Percentiles rank a stretch among this genome's conserved stretches.
Conservation (phyloP, 371 early-diverging fungal species). For the Phascolomyces articulosus region DNA sequence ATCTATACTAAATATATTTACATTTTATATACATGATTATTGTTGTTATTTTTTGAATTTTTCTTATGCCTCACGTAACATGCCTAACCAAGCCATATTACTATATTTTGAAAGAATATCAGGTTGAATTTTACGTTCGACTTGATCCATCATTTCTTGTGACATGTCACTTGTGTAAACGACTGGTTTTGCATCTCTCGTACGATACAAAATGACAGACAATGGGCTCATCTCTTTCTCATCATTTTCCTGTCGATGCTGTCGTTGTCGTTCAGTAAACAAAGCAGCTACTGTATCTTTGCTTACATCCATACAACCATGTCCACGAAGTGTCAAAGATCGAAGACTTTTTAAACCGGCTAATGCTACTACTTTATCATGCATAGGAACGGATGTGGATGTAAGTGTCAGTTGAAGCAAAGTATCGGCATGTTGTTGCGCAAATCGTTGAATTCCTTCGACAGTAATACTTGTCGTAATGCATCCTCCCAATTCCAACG, state of each 20-base stretch:
- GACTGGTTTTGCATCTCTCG: background rate
- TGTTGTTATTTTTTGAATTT: background rate
- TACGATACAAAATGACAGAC: background rate
- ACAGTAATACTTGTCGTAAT: background rate
- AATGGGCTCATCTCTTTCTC: background rate
- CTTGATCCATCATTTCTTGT: background rate
- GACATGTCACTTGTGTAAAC: slow-evolving; percentile 1
- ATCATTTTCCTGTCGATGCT: too few species aligned
- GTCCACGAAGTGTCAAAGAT: background rate
- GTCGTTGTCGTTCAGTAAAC: background rate
- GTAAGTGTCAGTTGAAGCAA: background rate
- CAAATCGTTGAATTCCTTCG: background rate
- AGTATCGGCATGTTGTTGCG: background rate
- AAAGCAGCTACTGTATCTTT: background rate
- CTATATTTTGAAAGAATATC: slow-evolving; percentile 3
- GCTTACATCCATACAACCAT: background rate
- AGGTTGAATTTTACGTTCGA: background rate
- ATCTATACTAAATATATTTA: too few species aligned
- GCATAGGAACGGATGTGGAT: slow-evolving; percentile 2
- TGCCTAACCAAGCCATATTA: background rate
- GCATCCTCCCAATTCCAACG: background rate
- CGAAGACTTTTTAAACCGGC: background rate
- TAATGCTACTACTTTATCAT: background rate
- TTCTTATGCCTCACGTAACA: background rate
- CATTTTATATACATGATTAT: too few species aligned